A percentile compares a stretch with the other conserved stretches of the same genome.
Evolutionary conservation across 352 stramenopile species (phyloP).

Genomic region (Phytopythium vexans): DNA sequence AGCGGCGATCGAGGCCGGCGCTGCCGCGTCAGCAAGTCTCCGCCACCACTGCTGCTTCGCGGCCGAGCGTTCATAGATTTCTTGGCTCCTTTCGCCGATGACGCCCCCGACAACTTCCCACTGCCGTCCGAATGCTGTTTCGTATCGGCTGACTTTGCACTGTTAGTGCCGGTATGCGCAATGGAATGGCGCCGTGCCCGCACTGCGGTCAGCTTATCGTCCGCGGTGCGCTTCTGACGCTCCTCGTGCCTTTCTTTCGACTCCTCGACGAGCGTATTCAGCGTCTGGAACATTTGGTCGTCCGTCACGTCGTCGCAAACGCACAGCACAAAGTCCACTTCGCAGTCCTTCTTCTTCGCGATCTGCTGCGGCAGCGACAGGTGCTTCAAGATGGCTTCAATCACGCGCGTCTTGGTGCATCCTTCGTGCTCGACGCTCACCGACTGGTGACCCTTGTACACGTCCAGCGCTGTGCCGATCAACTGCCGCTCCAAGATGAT

Average conservation of each 20-base stretch:
- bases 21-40: conserved; percentile 3
- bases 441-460: conserved; percentile 81
- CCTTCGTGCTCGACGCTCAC: conserved; percentile 81
- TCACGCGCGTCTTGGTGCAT: conserved; percentile 72
- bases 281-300: conserved; percentile 89
- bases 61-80: conserved; percentile 1
- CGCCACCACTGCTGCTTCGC: conserved; percentile 2
- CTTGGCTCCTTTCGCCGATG: neutral
- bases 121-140: too few relatives aligned
- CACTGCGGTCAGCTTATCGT: conserved; percentile 25
- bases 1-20: conserved; percentile 4
- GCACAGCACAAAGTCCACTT: conserved; percentile 87
- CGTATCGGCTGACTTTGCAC: neutral
- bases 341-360: conserved; percentile 51
- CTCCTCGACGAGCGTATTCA: conserved; percentile 72
- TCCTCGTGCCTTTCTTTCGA: conserved; percentile 72
- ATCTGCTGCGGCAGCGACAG: conserved; percentile 68
- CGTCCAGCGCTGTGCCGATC: conserved; percentile 80
- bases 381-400: conserved; percentile 73
- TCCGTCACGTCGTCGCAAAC: conserved; percentile 88
- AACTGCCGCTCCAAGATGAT: conserved; percentile 87
- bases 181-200: conserved; percentile 29
- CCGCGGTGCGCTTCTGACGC: conserved; percentile 26
- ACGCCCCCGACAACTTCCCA: too few relatives aligned
- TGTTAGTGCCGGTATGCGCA: neutral